Evolutionary conservation across 2,329 filamentous ascomycete species (phyloP).

Genomic region (Sporothrix pseudoabietina): DNA sequence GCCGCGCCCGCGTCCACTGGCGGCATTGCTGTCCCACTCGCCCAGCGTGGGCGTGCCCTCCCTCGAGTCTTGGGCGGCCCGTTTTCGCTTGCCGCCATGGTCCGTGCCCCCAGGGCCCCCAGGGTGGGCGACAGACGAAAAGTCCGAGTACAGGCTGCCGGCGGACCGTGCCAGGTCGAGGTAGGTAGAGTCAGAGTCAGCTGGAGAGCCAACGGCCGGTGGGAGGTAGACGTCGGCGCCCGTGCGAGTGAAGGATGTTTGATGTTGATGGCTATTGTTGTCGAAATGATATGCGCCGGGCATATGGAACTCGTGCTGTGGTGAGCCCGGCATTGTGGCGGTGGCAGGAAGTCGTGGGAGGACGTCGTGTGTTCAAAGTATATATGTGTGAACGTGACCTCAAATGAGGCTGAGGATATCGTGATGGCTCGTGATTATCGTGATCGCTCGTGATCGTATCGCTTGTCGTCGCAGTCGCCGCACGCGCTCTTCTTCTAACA

Average conservation of each 20-base stretch:
- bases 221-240: slow-evolving; percentile 43
- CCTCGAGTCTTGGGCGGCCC: slow-evolving; percentile 39
- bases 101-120: background rate
- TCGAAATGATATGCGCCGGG: slow-evolving; percentile 42
- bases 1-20: background rate
- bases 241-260: slow-evolving; percentile 32
- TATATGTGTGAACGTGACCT: background rate
- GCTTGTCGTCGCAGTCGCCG: background rate
- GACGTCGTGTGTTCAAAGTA: background rate
- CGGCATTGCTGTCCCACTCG: slow-evolving; percentile 39
- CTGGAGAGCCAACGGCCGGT: slow-evolving; percentile 37
- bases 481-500: slow-evolving; percentile 8
- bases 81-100: slow-evolving; percentile 51
- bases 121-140: slow-evolving; percentile 37
- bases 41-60: slow-evolving; percentile 41
- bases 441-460: background rate
- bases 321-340: slow-evolving; percentile 33
- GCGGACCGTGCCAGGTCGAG: slow-evolving; percentile 44
- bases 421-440: background rate
- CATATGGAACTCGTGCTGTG: slow-evolving; percentile 39
- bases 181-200: slow-evolving; percentile 35
- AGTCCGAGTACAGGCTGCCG: slow-evolving; percentile 45
- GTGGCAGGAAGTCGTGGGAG: background rate
- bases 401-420: background rate
- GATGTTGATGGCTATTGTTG: background rate